phyloP scores from a whole-genome alignment of 768 basidiomycete genomes.

The Suillus subluteus region DNA sequence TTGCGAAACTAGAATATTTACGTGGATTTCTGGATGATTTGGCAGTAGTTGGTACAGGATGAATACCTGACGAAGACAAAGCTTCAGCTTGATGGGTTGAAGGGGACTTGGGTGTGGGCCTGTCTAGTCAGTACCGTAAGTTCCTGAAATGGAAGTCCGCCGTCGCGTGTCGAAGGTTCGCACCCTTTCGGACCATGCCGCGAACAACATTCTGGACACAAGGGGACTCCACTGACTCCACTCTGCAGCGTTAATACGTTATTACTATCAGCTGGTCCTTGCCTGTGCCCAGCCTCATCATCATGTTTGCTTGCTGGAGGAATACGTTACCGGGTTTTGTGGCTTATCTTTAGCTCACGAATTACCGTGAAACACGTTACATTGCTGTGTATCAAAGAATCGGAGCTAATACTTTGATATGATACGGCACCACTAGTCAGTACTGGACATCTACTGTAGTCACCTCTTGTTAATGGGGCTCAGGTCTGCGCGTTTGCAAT shows the following conservation, averaged over 20 bases:
- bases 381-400: slow-evolving; percentile 16
- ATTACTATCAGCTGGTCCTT: neutral
- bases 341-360: slow-evolving; percentile 12
- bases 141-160: slow-evolving; percentile 29
- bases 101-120: slow-evolving; percentile 24
- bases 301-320: neutral
- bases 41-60: slow-evolving; percentile 24
- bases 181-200: slow-evolving; percentile 8
- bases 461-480: neutral
- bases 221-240: no score
- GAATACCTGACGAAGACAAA: slow-evolving; percentile 18
- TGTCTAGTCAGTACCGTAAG: slow-evolving; percentile 23
- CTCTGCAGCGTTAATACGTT: neutral
- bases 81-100: slow-evolving; percentile 26
- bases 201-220: neutral
- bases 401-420: slow-evolving; percentile 5
- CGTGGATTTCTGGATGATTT: slow-evolving; percentile 21
- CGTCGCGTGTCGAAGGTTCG: slow-evolving; percentile 28
- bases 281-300: neutral
- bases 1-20: slow-evolving; percentile 21
- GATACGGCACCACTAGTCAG: neutral
- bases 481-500: neutral
- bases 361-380: slow-evolving; percentile 20
- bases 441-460: neutral
- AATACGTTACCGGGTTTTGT: slow-evolving; percentile 2